A percentile compares a stretch with the other conserved stretches of the same genome.
Evolutionary conservation across 352 stramenopile genomes (phyloP).

Genomic region (Phytophthora agathidicida): DNA sequence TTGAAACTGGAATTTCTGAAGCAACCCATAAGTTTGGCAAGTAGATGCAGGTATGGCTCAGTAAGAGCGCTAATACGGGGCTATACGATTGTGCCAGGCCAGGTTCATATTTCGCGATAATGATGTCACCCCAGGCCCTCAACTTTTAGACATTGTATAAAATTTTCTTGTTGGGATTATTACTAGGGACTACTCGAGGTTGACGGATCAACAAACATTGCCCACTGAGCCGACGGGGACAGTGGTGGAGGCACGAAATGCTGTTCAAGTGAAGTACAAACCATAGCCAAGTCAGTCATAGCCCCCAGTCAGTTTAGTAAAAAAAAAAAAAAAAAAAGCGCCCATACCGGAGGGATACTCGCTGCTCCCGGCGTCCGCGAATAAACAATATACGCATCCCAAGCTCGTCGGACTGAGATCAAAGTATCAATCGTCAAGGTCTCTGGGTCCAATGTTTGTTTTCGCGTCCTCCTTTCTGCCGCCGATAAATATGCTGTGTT

Average conservation of each 20-base stretch:
- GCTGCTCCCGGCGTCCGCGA: slow-evolving; percentile 35
- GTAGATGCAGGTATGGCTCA: no score
- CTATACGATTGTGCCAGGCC: no score
- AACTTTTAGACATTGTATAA: no score
- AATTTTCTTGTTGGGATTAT: no score
- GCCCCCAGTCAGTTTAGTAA: no score
- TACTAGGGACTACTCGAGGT: no score
- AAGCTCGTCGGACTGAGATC: slow-evolving; percentile 41
- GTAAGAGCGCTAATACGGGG: no score
- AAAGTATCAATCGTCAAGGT: slow-evolving; percentile 38
- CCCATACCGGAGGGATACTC: slow-evolving; percentile 47
- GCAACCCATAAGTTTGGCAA: no score
- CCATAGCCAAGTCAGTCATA: slow-evolving; percentile 3
- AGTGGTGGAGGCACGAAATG: slow-evolving; percentile 51
- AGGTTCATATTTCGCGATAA: no score
- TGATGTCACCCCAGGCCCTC: no score
- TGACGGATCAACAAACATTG: no score
- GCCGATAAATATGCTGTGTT: not conserved
- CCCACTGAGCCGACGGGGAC: slow-evolving; percentile 36
- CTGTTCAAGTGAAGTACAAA: slow-evolving; percentile 29
- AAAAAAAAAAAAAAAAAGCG: not conserved
- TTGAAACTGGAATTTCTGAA: no score
- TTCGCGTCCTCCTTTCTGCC: not conserved
- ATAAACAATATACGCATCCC: slow-evolving; percentile 42
- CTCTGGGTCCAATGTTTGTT: slow-evolving; percentile 24